Conservation (phyloP, 139 green algal species). For the Pleodorina starrii region DNA sequence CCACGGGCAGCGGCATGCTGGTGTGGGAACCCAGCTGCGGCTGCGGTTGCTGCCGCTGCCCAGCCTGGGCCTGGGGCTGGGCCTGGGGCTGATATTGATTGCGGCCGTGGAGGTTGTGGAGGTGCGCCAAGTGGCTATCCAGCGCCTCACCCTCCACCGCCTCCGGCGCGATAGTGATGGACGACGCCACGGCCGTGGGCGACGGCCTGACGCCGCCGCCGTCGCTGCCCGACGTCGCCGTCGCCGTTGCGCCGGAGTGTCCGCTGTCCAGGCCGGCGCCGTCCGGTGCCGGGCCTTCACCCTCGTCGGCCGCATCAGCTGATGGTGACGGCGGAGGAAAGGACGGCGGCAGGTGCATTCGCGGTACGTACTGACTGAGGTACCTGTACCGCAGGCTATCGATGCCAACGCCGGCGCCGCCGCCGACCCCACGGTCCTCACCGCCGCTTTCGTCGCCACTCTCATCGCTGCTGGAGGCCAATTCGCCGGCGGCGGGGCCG, state of each 20-base stretch:
- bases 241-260: too few species aligned
- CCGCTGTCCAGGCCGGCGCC: too few species aligned
- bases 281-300: background rate
- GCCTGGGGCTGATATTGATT: background rate
- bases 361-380: constrained; percentile 9
- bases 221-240: background rate
- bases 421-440: background rate
- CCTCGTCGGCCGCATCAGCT: background rate
- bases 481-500: background rate
- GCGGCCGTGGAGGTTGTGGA: background rate
- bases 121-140: background rate
- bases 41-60: background rate
- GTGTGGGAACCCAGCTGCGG: background rate
- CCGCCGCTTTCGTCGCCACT: background rate
- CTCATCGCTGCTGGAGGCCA: background rate
- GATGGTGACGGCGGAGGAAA: background rate
- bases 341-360: background rate
- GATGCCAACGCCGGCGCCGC: too few species aligned
- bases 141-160: background rate
- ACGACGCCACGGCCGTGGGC: background rate
- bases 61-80: background rate
- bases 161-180: background rate
- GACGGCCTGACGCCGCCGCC: too few species aligned
- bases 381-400: background rate
- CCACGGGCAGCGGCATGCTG: background rate